These are phyloP conservation scores for Chlamydomonas applanata DNA, from an alignment of 139 green algal genomes.

Conservation along the genomic window DNA sequence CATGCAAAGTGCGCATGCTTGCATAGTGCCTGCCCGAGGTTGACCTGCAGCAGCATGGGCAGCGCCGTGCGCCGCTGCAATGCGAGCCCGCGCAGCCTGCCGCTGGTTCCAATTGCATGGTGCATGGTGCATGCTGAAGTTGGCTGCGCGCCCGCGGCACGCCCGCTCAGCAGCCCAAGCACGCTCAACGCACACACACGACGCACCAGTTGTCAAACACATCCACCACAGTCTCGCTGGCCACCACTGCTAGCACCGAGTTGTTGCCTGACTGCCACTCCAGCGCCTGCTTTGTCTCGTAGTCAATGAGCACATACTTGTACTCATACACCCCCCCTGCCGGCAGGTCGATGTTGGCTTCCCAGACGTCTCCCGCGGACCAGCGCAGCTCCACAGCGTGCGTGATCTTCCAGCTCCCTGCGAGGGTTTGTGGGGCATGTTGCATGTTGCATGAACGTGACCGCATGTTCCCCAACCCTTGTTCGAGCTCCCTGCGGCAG, in stretches of 20 bases:
- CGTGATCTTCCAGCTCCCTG: slow-evolving; percentile 26
- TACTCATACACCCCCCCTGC: slow-evolving; percentile 42
- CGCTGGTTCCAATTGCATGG: too few relatives aligned
- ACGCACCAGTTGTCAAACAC: slow-evolving; percentile 41
- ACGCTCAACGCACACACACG: neutral
- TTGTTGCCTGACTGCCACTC: slow-evolving; percentile 41
- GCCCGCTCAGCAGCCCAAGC: neutral
- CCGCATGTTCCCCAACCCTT: too few relatives aligned
- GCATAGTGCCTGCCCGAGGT: too few relatives aligned
- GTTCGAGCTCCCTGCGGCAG: neutral
- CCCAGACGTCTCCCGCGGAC: slow-evolving; percentile 33
- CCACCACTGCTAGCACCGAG: slow-evolving; percentile 28
- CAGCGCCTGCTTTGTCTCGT: slow-evolving; percentile 26
- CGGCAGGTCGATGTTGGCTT: slow-evolving; percentile 32
- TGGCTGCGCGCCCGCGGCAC: neutral
- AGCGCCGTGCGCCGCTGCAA: too few relatives aligned
- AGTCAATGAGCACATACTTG: slow-evolving; percentile 49
- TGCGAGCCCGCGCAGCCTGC: too few relatives aligned
- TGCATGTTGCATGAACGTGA: too few relatives aligned
- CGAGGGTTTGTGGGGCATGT: too few relatives aligned
- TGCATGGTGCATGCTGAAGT: too few relatives aligned
- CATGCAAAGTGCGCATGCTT: too few relatives aligned
- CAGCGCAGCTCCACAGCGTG: slow-evolving; percentile 27
- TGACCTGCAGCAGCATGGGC: too few relatives aligned
- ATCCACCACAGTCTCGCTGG: slow-evolving; percentile 26